Base-by-base conservation (phyloP, 805 yeast species). In the Grigorovia transvaalensis region DNA sequence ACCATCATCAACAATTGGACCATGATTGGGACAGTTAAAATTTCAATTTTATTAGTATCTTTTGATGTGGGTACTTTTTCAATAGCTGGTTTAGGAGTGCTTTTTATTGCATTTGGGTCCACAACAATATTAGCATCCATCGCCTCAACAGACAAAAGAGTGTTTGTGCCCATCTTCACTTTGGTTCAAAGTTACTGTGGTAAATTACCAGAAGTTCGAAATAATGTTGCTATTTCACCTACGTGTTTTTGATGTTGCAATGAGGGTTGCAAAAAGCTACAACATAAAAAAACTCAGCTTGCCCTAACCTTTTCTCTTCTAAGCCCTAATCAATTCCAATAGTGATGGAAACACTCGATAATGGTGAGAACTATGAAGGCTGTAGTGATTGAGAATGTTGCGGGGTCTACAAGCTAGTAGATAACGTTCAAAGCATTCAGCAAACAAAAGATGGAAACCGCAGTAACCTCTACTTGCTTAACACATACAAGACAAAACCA, bases 1-100 rank as follows among this genome's bases (percentile, higher is more conserved):
- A 46, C 20, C 40, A 50, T 27, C 12, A 50, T 50, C 33, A 45
- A 9, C n/a, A 17, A 30, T 23, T 50, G 49, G 33, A 50, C 40
- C 44, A 46, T 13, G 12, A 49, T 33, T 7, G 51, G 38, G 20
- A 50, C 19, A n/a, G 46, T 38, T 38, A 38, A 15, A 38, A 38
- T 38, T 4, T n/a, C 15, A 9, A 9, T n/a, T 38, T 38, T 13
- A 38, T 38, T 8, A 38, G 17, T 18, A 7, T 38, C 18, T 9
- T 38, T 15, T 2, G 3, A 7, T 15, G n/a, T 3, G 3, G 17
- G 15, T 15, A n/a, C n/a, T 38, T 38, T 12, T n/a, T 38, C 15
- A 38, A 2, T n/a, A 12, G 8, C 17, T 7, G 42, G 42, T 38
- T n/a, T 38, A 2, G 15, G 5, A 38, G 17, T 2, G 17, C 17